phyloP scores from a whole-genome alignment of 805 yeast genomes.

The Komagataella populi region DNA sequence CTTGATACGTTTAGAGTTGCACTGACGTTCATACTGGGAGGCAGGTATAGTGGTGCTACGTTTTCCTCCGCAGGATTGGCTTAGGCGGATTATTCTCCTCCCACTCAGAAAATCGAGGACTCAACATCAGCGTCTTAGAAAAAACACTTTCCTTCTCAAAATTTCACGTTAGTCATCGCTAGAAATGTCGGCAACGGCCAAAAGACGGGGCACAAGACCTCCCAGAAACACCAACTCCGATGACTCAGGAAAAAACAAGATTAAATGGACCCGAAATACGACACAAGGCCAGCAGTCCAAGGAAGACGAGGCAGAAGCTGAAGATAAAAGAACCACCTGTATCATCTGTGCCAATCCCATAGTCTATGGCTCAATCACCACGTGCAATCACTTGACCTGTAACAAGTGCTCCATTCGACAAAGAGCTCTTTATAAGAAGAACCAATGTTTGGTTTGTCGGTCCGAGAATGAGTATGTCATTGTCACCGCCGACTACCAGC shows the following conservation, averaged over 20 bases:
- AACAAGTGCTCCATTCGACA: slow-evolving; percentile 74
- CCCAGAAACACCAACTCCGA: not conserved
- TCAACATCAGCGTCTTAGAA: not conserved
- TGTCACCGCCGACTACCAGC: slow-evolving; percentile 30
- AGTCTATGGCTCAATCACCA: slow-evolving; percentile 51
- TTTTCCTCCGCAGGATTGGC: not conserved
- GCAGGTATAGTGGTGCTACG: not conserved
- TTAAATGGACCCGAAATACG: not conserved
- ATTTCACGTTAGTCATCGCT: not conserved
- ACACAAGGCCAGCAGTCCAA: not conserved
- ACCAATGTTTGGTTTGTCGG: slow-evolving; percentile 75
- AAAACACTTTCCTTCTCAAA: not conserved
- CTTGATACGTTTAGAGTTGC: slow-evolving; percentile 61
- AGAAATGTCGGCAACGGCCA: not conserved
- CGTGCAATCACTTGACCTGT: slow-evolving; percentile 80
- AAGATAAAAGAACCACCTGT: not conserved
- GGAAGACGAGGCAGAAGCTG: not conserved
- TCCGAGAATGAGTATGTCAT: slow-evolving; percentile 45
- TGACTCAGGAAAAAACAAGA: not conserved
- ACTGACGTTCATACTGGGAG: slow-evolving; percentile 41
- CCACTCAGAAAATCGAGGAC: not conserved
- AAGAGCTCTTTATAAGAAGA: slow-evolving; percentile 64
- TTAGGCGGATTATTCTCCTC: not conserved
- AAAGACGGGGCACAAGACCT: not conserved
- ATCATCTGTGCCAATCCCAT: slow-evolving; percentile 75